Evolutionary conservation across 352 stramenopile species (phyloP), one percentile per base, ranked within the genome.

Genomic region (Blastocystis sp.): DNA sequence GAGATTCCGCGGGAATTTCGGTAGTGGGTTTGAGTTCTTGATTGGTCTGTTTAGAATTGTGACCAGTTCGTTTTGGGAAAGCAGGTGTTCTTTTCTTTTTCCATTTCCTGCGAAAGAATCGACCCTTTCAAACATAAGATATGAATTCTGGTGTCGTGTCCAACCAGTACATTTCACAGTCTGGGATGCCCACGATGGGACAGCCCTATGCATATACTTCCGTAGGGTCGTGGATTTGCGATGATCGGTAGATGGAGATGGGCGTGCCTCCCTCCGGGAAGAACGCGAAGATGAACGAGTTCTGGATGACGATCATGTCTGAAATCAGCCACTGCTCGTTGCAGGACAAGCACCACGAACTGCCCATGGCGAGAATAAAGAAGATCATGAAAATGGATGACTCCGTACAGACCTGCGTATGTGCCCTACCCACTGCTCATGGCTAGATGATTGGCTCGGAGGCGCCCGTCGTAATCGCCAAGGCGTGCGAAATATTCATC

Each of bases 331-430:
- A 89, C 89, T 91, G 48, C 94, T 94, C 88, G 95, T 95, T 76
- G 94, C 94, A 90, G 94, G 71, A 81, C 34, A 59, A 61, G 40
- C 71, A 81, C 52, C 92, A 87, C 92, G 92, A 96, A 76, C 91
- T 97, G 59, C 94, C 94, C 43, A 93, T 97, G 79, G 94, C 94
- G 70, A 93, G 94, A 70, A 96, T 97, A 88, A 97, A 97, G 91
- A 96, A 96, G 89, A 97, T 97, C 91, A 97, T 97, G 94, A 96
- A 96, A 91, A 94, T 93, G 65, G 94, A 97, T 90, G 94, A 97
- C 86, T 93, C 96, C 89, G 93, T 97, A 61, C 92, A 84, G 82
- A 38, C 34, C 4, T 89, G 62, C 62, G 79, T 82, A 65, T 40
- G 69, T 11, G 17, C 48, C 2, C 17, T 23, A 34, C 11, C 1